Conservation (phyloP, 2,329 filamentous ascomycete species). For the Penicillium sp. region DNA sequence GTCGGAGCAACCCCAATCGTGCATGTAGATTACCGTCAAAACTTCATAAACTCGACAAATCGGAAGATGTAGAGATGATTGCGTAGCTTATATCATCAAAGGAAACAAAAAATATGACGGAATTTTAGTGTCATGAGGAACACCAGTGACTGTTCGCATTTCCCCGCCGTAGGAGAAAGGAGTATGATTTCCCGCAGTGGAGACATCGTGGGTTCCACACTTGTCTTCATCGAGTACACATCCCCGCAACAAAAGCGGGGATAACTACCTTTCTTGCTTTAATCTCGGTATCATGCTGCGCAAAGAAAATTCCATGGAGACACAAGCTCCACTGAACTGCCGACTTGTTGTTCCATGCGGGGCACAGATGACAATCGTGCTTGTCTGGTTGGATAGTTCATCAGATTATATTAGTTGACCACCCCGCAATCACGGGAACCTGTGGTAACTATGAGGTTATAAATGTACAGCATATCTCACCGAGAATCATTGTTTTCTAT, state of each 20-base stretch:
- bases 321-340: slow-evolving; percentile 1
- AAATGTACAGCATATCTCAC: neutral
- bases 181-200: slow-evolving; percentile 13
- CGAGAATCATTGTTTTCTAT: neutral
- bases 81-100: neutral
- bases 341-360: slow-evolving; percentile 6
- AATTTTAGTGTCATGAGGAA: no score
- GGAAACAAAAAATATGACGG: no score
- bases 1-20: neutral
- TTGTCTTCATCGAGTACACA: neutral
- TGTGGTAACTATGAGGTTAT: neutral
- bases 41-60: neutral
- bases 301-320: neutral
- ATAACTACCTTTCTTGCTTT: slow-evolving; percentile 3
- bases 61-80: neutral
- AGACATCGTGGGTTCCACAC: neutral
- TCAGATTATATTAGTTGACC: neutral
- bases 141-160: neutral
- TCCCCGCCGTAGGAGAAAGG: neutral
- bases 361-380: slow-evolving; percentile 3
- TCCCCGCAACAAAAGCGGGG: slow-evolving; percentile 6
- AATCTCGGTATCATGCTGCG: neutral
- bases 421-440: slow-evolving; percentile 6
- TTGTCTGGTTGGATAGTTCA: slow-evolving; percentile 7
- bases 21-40: neutral